These are phyloP conservation scores for Candida montana DNA, from an alignment of 805 yeast species.

Conservation along the genomic window DNA sequence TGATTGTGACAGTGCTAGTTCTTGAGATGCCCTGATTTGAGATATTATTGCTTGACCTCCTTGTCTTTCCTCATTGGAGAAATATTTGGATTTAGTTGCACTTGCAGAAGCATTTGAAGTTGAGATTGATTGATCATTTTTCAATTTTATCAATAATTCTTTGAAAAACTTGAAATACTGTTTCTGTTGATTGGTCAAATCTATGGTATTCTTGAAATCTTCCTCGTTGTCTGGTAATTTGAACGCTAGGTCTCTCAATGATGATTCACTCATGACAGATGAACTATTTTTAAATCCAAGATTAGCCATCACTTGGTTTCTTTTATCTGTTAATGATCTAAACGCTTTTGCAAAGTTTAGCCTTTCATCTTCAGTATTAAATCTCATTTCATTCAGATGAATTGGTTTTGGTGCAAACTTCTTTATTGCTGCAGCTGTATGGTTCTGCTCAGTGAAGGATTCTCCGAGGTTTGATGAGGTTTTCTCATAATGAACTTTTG, in stretches of 20 bases:
- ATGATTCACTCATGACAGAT: slow-evolving; percentile 31
- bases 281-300: slow-evolving; percentile 31
- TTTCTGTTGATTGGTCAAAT: slow-evolving; percentile 23
- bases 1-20: neutral
- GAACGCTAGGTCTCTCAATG: slow-evolving; percentile 50
- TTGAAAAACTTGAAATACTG: slow-evolving; percentile 36
- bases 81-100: slow-evolving; percentile 17
- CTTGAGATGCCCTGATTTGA: slow-evolving; percentile 20
- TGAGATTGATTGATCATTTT: slow-evolving; percentile 3
- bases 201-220: slow-evolving; percentile 39
- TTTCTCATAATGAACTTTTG: slow-evolving; percentile 20
- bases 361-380: slow-evolving; percentile 20
- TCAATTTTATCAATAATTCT: slow-evolving; percentile 25
- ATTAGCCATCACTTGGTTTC: slow-evolving; percentile 39
- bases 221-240: slow-evolving; percentile 45
- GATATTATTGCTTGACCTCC: slow-evolving; percentile 17
- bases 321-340: slow-evolving; percentile 32
- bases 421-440: neutral
- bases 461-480: slow-evolving; percentile 17
- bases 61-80: slow-evolving; percentile 12
- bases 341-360: slow-evolving; percentile 14
- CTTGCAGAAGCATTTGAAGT: slow-evolving; percentile 3
- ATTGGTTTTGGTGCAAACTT: slow-evolving; percentile 18
- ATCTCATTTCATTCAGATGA: slow-evolving; percentile 15
- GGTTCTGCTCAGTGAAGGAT: slow-evolving; percentile 9